phyloP scores from a whole-genome alignment of 2,329 filamentous ascomycete species.

The Parascedosporium putredinis region DNA sequence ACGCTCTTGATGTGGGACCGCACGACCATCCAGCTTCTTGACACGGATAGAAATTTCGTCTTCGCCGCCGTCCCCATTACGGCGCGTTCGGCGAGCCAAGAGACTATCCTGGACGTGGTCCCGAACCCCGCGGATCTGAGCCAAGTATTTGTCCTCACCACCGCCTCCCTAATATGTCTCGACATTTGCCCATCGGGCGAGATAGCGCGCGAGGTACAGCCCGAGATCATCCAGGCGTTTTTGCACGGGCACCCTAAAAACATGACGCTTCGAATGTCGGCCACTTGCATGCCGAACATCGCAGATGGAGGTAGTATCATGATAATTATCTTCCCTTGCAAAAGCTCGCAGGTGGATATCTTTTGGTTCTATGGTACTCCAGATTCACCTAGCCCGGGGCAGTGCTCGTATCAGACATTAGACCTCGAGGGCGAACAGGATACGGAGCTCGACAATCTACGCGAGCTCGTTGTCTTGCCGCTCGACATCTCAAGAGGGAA shows the following conservation, averaged over 20 bases:
- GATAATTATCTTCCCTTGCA: neutral
- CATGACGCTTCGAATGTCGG: neutral
- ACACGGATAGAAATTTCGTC: slow-evolving; percentile 2
- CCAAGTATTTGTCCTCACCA: slow-evolving; percentile 11
- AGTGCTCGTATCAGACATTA: slow-evolving; percentile 1
- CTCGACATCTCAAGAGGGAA: slow-evolving; percentile 11
- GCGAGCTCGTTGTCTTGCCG: slow-evolving; percentile 19
- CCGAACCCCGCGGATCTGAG: slow-evolving; percentile 5
- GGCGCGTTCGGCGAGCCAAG: slow-evolving; percentile 2
- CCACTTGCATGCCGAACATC: neutral
- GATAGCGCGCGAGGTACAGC: neutral
- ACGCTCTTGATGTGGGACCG: slow-evolving; percentile 10
- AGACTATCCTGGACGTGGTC: slow-evolving; percentile 9
- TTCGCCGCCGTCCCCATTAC: slow-evolving; percentile 6
- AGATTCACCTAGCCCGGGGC: neutral
- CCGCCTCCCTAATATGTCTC: slow-evolving; percentile 9
- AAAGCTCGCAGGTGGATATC: neutral
- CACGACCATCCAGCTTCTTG: slow-evolving; percentile 4
- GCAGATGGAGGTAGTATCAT: neutral
- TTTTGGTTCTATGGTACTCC: slow-evolving; percentile 1
- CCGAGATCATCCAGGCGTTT: neutral
- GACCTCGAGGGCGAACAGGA: slow-evolving; percentile 14
- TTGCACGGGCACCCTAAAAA: neutral
- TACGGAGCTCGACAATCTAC: slow-evolving; percentile 11
- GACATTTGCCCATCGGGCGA: slow-evolving; percentile 1